Evolutionary conservation across 345 rosid species (phyloP).

Genomic region (Acer yangbiense): DNA sequence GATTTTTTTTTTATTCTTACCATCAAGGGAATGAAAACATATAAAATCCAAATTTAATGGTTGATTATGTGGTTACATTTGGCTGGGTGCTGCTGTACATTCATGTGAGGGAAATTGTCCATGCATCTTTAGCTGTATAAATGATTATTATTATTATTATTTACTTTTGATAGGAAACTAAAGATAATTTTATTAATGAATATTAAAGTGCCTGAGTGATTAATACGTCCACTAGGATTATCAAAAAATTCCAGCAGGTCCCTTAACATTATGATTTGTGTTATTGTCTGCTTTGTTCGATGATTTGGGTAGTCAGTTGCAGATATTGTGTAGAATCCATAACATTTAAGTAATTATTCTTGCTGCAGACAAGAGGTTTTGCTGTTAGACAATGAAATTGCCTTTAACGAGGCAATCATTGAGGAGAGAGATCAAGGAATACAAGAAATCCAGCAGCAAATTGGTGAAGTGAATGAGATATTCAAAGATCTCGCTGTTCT

Average conservation of each 20-base stretch:
- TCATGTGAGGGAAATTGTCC: neutral
- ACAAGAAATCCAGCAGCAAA: conserved; percentile 90
- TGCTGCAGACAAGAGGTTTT: conserved; percentile 78
- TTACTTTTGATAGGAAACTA: neutral
- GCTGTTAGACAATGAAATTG: conserved; percentile 85
- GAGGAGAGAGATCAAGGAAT: conserved; percentile 97
- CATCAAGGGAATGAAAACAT: neutral
- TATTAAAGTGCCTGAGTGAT: neutral
- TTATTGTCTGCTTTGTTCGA: neutral
- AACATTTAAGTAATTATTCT: conserved; percentile 16
- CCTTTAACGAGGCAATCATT: conserved; percentile 84
- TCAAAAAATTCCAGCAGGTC: neutral
- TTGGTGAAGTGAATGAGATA: conserved; percentile 93
- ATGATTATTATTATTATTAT: neutral
- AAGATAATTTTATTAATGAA: neutral
- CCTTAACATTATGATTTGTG: neutral
- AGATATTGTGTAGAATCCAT: conserved; percentile 3
- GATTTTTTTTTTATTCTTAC: neutral
- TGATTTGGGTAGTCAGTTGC: neutral
- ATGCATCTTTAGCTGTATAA: neutral
- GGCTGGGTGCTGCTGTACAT: neutral
- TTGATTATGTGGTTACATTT: neutral
- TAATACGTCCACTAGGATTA: neutral
- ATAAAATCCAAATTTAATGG: neutral
- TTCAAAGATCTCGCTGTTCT: conserved; percentile 92